These are phyloP conservation scores for Beauveria medogensis DNA, from an alignment of 2,329 filamentous ascomycete species.

Conservation along the genomic window DNA sequence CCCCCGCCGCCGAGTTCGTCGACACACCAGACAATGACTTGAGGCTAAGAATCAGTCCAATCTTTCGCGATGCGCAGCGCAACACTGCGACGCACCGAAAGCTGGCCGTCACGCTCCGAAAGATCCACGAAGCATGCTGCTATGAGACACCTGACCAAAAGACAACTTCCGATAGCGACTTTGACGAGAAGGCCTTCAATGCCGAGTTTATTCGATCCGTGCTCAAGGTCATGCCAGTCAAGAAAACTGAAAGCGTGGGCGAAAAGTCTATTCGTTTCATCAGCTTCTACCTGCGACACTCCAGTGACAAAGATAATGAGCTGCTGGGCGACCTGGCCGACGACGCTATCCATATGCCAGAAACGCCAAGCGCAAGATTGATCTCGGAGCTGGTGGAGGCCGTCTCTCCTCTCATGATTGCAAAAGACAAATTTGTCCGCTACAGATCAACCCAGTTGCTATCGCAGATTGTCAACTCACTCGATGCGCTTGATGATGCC, in stretches of 20 bases:
- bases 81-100: conserved; percentile 88
- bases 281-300: conserved; percentile 74
- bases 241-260: conserved; percentile 83
- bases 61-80: conserved; percentile 77
- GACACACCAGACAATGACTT: conserved; percentile 65
- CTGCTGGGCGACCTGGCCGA: conserved; percentile 52
- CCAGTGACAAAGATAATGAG: conserved; percentile 62
- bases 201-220: conserved; percentile 77
- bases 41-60: conserved; percentile 62
- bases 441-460: conserved; percentile 86
- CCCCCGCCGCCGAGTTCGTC: conserved; percentile 66
- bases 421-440: conserved; percentile 88
- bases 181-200: conserved; percentile 83
- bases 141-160: conserved; percentile 50
- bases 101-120: conserved; percentile 76
- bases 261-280: conserved; percentile 81
- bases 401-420: conserved; percentile 65
- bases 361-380: conserved; percentile 78
- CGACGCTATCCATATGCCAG: conserved; percentile 62
- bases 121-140: conserved; percentile 80
- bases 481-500: conserved; percentile 87
- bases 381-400: conserved; percentile 65
- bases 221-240: conserved; percentile 72
- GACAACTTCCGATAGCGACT: conserved; percentile 51
- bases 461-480: conserved; percentile 83